Conservation (phyloP, 225 moss, liverwort and hornwort genomes). For the Lunularia cruciata region DNA sequence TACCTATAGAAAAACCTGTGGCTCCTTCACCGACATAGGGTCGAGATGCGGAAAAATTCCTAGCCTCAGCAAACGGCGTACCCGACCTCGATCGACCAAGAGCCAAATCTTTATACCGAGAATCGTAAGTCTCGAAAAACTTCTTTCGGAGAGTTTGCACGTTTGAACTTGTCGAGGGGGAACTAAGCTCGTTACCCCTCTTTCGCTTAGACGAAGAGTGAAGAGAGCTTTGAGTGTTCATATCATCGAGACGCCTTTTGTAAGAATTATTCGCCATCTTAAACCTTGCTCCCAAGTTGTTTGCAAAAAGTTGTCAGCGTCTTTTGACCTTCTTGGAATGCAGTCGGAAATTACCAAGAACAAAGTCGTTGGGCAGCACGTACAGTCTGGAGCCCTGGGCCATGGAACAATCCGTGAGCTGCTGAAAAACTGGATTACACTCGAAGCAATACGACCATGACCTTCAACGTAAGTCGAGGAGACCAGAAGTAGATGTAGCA, state of each 20-base stretch:
- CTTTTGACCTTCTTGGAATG: conserved; percentile 14
- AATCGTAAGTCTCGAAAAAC: neutral
- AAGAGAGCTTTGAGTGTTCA: conserved; percentile 18
- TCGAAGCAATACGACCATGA: neutral
- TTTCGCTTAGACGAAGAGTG: conserved; percentile 11
- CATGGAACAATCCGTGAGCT: conserved; percentile 6
- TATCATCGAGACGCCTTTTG: conserved; percentile 26
- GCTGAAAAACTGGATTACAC: neutral
- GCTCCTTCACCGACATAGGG: neutral
- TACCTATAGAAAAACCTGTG: neutral
- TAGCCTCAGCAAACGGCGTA: neutral
- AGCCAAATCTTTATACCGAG: neutral
- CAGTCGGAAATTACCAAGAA: neutral
- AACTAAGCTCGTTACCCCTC: neutral
- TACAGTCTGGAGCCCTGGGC: neutral
- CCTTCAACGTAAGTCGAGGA: neutral
- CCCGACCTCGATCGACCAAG: neutral
- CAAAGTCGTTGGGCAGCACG: neutral
- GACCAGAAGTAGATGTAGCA: neutral
- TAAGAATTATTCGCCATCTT: conserved; percentile 26
- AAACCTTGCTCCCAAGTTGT: neutral
- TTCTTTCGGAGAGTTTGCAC: neutral
- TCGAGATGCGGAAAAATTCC: neutral
- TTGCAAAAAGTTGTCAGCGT: conserved; percentile 3
- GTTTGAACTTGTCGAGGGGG: neutral